Evolutionary conservation across 1,284 basidiomycete species (phyloP), one percentile per base, ranked within the genome.

Genomic region (Melampsora larici-populina): DNA sequence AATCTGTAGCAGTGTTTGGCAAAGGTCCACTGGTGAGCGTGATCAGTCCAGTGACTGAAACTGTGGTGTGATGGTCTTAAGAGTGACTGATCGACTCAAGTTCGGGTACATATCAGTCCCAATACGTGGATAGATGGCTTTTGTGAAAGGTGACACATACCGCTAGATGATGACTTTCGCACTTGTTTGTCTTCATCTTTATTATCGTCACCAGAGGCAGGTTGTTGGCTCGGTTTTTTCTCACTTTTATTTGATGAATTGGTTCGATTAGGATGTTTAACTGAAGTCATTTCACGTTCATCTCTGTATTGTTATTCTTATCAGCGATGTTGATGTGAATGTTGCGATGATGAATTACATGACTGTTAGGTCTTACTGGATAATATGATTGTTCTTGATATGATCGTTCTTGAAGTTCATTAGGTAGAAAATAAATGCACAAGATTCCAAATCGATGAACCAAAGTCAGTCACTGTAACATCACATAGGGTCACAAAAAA

Each of bases 11-110:
- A 24, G 55, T 58, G n/a, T 58, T 58, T n/a, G 55, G 55, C 24
- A 58, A 29, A 58, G 55, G 55, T 58, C 55, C 55, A 58, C n/a
- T n/a, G n/a, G 55, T 24, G n/a, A 58, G 55, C 29, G 29, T 58
- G 1, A 58, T 24, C 11, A 17, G n/a, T n/a, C 55, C 55, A n/a
- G 29, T 21, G 9, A 58, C n/a, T n/a, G n/a, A 7, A 8, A n/a
- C 21, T 58, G n/a, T 58, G 55, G 55, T 58, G 55, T 9, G 13
- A 21, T 15, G 4, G 55, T 8, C 9, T 29, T 7, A 15, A 29
- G 55, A 24, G 29, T 58, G 29, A 58, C 55, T 58, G 29, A 24
- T 24, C 8, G n/a, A 21, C n/a, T 29, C 5, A 24, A n/a, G 11
- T 24, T 58, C 3, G 55, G n/a, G 29, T 24, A 1, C 17, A n/a